Conservation (phyloP, 345 rosid species). For the Erodium maritimum region DNA sequence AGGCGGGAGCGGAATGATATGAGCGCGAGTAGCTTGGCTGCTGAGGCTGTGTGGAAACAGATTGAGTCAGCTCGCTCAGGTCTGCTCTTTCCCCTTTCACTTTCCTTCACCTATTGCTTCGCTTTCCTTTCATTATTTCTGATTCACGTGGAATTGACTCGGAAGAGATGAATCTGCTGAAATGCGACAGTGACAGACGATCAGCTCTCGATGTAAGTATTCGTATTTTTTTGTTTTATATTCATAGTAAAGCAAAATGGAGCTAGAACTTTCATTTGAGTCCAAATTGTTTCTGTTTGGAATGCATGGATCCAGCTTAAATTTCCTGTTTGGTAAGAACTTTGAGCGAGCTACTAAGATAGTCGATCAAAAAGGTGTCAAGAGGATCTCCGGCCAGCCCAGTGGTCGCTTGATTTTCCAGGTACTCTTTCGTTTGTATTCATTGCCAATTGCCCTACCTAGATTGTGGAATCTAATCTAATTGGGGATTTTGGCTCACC, state of each 20-base stretch:
- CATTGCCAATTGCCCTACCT: no score
- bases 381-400: constrained; percentile 58
- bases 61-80: constrained; percentile 50
- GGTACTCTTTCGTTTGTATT: constrained; percentile 21
- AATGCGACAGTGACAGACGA: constrained; percentile 51
- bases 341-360: constrained; percentile 71
- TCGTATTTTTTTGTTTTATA: neutral
- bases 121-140: neutral
- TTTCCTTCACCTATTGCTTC: neutral
- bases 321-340: constrained; percentile 84
- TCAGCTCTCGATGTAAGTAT: constrained; percentile 60
- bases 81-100: constrained; percentile 3
- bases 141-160: neutral
- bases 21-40: constrained; percentile 34
- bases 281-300: neutral
- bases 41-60: constrained; percentile 47
- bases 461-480: neutral
- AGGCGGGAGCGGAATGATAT: constrained; percentile 5
- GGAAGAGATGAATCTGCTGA: neutral
- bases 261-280: neutral
- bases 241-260: neutral
- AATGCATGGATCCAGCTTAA: constrained; percentile 35
- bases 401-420: constrained; percentile 72
- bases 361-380: constrained; percentile 66
- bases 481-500: neutral